Percentiles rank a stretch among this genome's conserved stretches.
Evolutionary conservation across 2,329 filamentous ascomycete genomes (phyloP).

Genomic region (Neonectria punicea): DNA sequence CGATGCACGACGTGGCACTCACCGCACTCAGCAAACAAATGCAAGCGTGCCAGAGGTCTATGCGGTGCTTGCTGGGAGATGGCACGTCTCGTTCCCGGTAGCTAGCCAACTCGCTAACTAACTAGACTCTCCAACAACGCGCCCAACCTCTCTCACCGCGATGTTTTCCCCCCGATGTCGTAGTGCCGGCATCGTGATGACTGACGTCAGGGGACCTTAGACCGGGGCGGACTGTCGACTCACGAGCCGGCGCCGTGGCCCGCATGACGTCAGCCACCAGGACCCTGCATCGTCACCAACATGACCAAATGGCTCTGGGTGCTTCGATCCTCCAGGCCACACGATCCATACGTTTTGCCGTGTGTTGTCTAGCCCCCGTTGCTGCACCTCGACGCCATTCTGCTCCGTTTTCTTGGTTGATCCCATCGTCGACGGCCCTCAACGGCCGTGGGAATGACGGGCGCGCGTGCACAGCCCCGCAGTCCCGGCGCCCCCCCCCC

Average conservation of each 20-base stretch:
- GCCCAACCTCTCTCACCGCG: constrained; percentile 15
- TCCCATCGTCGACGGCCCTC: constrained; percentile 5
- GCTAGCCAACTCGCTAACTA: background rate
- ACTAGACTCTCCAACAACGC: too few relatives aligned
- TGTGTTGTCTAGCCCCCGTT: constrained; percentile 1
- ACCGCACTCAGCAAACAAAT: background rate
- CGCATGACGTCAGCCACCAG: constrained; percentile 40
- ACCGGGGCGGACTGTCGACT: constrained; percentile 9
- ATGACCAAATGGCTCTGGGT: constrained; percentile 2
- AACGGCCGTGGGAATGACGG: constrained; percentile 25
- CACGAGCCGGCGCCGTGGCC: constrained; percentile 15
- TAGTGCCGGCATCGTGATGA: background rate
- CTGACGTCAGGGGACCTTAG: constrained; percentile 41
- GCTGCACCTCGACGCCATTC: constrained; percentile 40
- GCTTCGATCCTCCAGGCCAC: background rate
- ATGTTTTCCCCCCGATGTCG: constrained; percentile 5
- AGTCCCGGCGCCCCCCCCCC: constrained; percentile 6
- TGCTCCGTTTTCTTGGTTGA: constrained; percentile 27
- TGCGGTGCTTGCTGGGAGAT: too few relatives aligned
- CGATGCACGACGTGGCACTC: background rate
- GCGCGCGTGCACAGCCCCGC: constrained; percentile 26
- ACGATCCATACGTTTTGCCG: constrained; percentile 11
- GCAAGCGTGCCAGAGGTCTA: too few relatives aligned
- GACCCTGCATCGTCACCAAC: constrained; percentile 34
- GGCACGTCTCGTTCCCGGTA: background rate